Evolutionary conservation across 2,329 filamentous ascomycete genomes (phyloP).

Genomic region (Aspergillus novofumigatus): DNA sequence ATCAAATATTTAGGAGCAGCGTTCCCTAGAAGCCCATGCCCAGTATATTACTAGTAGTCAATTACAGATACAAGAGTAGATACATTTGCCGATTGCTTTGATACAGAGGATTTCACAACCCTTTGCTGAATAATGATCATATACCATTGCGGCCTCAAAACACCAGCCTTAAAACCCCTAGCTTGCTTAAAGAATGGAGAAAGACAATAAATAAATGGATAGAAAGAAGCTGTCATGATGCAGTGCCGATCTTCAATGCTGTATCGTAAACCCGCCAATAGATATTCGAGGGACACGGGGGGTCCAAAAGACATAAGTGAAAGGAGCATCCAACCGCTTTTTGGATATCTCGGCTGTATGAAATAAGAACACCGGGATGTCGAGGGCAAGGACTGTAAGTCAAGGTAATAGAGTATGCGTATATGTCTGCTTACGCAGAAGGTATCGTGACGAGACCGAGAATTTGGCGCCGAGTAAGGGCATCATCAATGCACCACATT

Average conservation of each 20-base stretch:
- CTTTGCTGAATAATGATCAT: background rate
- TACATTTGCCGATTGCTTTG: constrained; percentile 9
- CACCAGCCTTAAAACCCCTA: background rate
- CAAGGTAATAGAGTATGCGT: constrained; percentile 1
- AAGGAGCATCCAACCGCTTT: background rate
- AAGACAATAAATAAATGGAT: background rate
- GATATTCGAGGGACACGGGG: background rate
- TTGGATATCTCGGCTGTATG: background rate
- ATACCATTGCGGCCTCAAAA: background rate
- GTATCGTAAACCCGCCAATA: background rate
- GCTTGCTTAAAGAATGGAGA: background rate
- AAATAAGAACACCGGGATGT: background rate
- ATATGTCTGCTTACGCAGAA: constrained; percentile 1
- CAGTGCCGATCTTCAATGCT: background rate
- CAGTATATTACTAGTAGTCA: constrained; percentile 8
- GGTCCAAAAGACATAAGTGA: background rate
- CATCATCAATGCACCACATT: constrained; percentile 31
- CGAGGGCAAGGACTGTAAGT: background rate
- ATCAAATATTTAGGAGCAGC: background rate
- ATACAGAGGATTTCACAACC: constrained; percentile 4
- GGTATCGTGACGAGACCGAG: constrained; percentile 2
- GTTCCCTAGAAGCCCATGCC: background rate
- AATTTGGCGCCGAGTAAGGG: constrained; percentile 12
- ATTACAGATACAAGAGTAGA: constrained; percentile 6
- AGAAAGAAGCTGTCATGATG: background rate